Percentiles rank a stretch among this genome's conserved stretches.
Evolutionary conservation across 495 filamentous ascomycete genomes (phyloP).

Genomic region (Beverwykella pulmonaria): DNA sequence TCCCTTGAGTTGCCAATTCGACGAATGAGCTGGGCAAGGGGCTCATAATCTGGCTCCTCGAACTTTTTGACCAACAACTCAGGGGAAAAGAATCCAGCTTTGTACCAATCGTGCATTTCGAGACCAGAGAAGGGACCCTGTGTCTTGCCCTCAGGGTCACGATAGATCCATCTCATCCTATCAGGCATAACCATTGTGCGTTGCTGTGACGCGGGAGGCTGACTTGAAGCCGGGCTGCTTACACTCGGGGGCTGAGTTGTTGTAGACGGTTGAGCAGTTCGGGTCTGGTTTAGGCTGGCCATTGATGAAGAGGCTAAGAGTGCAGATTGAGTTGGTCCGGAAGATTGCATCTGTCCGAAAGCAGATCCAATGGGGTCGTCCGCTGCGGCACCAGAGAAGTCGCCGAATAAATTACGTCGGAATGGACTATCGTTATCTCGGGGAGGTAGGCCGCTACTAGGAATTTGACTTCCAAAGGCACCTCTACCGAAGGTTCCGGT

Average conservation of each 20-base stretch:
- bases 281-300: slow-evolving; percentile 10
- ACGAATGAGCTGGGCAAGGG: slow-evolving; percentile 89
- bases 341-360: slow-evolving; percentile 28
- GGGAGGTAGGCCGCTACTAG: slow-evolving; percentile 50
- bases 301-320: slow-evolving; percentile 21
- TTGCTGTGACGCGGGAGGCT: slow-evolving; percentile 72
- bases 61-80: slow-evolving; percentile 92
- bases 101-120: slow-evolving; percentile 99
- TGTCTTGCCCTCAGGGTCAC: slow-evolving; percentile 86
- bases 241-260: slow-evolving; percentile 36
- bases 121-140: slow-evolving; percentile 95
- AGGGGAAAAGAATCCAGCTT: slow-evolving; percentile 93
- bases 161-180: slow-evolving; percentile 97
- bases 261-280: slow-evolving; percentile 29
- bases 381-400: slow-evolving; percentile 55
- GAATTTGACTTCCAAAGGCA: slow-evolving; percentile 57
- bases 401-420: slow-evolving; percentile 61
- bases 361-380: slow-evolving; percentile 24
- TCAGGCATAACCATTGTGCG: slow-evolving; percentile 99
- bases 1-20: slow-evolving; percentile 97
- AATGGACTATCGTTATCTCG: slow-evolving; percentile 67
- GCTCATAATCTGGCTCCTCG: slow-evolving; percentile 92
- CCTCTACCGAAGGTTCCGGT: slow-evolving; percentile 50
- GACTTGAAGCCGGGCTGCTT: slow-evolving; percentile 49
- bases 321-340: slow-evolving; percentile 22